phyloP scores from a whole-genome alignment of 768 basidiomycete species.

The Xerocomellus amylosporus region DNA sequence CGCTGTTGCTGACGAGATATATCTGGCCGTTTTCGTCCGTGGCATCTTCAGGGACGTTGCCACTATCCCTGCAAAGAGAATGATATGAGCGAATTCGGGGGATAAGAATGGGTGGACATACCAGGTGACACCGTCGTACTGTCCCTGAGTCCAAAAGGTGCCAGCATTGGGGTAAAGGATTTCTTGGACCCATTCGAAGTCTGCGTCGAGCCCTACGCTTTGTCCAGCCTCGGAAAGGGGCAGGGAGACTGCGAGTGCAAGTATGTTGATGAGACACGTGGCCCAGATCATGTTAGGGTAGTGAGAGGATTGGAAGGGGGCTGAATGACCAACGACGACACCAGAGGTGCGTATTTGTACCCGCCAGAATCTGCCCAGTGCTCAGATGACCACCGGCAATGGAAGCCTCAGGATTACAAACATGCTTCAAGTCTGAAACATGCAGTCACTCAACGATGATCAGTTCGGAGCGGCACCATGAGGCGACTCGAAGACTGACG shows the following conservation, averaged over 20 bases:
- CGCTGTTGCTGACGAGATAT: conserved; percentile 23
- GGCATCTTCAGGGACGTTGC: conserved; percentile 26
- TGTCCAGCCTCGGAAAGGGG: conserved; percentile 5
- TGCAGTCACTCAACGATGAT: neutral
- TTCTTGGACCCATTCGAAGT: conserved; percentile 15
- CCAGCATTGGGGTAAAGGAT: conserved; percentile 18
- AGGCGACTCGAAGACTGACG: too few species aligned
- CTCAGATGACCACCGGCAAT: too few species aligned
- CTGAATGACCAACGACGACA: neutral
- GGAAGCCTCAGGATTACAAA: too few species aligned
- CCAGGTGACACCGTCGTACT: conserved; percentile 23
- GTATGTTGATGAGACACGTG: conserved; percentile 1
- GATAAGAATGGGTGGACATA: conserved; percentile 9
- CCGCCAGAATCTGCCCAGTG: too few species aligned
- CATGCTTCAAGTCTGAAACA: neutral
- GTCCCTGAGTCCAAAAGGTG: neutral
- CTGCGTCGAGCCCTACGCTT: conserved; percentile 16
- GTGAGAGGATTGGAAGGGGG: neutral
- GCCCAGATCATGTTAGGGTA: conserved; percentile 1
- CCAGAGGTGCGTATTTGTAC: conserved; percentile 5
- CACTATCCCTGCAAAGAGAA: conserved; percentile 29
- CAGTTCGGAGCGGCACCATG: neutral
- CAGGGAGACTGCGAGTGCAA: conserved; percentile 8
- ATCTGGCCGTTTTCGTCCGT: conserved; percentile 33
- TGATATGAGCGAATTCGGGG: neutral